A percentile compares a stretch with the other conserved stretches of the same genome.
These are phyloP conservation scores for Candida dubliniensis DNA, from an alignment of 1,139 yeast genomes.

Conservation along the genomic window DNA sequence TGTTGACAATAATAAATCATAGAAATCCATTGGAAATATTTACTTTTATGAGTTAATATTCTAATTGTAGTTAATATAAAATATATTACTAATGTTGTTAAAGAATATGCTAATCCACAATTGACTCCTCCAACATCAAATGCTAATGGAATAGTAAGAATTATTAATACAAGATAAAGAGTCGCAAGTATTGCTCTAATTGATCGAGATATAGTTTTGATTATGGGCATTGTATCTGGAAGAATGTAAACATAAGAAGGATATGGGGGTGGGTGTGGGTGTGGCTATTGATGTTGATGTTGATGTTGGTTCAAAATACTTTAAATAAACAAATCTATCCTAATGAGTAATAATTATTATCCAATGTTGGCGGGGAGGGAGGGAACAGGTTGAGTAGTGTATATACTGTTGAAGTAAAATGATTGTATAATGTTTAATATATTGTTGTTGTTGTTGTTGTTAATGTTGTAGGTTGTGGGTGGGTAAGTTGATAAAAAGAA, in stretches of 20 bases:
- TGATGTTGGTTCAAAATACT: too few relatives aligned
- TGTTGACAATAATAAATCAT: conserved; percentile 78
- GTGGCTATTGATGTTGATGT: too few relatives aligned
- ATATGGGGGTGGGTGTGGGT: background rate
- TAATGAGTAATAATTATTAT: background rate
- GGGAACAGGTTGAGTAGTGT: background rate
- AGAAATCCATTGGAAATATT: conserved; percentile 54
- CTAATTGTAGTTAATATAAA: conserved; percentile 73
- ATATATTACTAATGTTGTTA: conserved; percentile 68
- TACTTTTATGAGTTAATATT: conserved; percentile 49
- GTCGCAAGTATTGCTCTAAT: conserved; percentile 47
- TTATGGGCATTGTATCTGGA: conserved; percentile 6
- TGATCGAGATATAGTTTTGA: conserved; percentile 16
- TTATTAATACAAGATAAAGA: conserved; percentile 62
- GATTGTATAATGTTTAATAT: too few relatives aligned
- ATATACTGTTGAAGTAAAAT: background rate
- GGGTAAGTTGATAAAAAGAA: too few relatives aligned
- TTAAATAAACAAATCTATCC: background rate
- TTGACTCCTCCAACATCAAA: conserved; percentile 90
- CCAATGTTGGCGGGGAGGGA: too few relatives aligned
- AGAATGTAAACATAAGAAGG: background rate
- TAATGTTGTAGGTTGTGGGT: too few relatives aligned
- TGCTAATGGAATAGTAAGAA: conserved; percentile 88
- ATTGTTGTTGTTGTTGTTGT: too few relatives aligned
- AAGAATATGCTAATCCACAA: conserved; percentile 87